These are phyloP conservation scores for Stenocarpella maydis DNA, from an alignment of 2,329 filamentous ascomycete species.

Conservation along the genomic window DNA sequence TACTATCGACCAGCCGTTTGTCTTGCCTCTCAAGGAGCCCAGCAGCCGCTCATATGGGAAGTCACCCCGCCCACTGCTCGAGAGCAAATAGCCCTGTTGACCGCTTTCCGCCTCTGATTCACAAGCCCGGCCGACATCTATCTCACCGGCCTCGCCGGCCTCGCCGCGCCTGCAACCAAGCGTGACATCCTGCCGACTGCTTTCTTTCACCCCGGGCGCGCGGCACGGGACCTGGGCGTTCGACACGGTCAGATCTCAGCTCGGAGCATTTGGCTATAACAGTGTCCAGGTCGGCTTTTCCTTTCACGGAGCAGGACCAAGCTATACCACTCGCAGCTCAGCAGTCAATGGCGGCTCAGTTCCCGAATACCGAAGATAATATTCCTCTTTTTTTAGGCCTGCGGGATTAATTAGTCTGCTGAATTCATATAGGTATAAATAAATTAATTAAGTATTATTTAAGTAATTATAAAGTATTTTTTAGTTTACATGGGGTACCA, in stretches of 20 bases:
- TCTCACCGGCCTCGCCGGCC: slow-evolving; percentile 11
- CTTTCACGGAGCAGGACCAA: slow-evolving; percentile 32
- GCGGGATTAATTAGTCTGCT: too few relatives aligned
- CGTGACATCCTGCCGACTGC: slow-evolving; percentile 38
- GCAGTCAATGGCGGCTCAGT: slow-evolving; percentile 20
- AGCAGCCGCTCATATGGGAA: neutral
- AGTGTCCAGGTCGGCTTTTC: slow-evolving; percentile 29
- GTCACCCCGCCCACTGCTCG: neutral
- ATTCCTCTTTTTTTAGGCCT: slow-evolving; percentile 29
- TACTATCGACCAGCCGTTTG: neutral
- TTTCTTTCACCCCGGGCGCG: slow-evolving; percentile 50
- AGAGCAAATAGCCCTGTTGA: neutral
- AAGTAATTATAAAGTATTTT: too few relatives aligned
- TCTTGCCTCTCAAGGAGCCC: neutral
- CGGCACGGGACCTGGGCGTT: slow-evolving; percentile 48
- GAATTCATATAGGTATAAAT: too few relatives aligned
- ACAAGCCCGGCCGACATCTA: neutral
- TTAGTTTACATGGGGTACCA: too few relatives aligned
- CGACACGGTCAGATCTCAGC: slow-evolving; percentile 41
- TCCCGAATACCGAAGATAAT: slow-evolving; percentile 22
- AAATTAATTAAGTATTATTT: too few relatives aligned
- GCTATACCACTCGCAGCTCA: slow-evolving; percentile 28
- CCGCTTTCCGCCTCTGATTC: neutral
- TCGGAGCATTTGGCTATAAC: slow-evolving; percentile 44
- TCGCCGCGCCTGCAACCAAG: slow-evolving; percentile 10